Evolutionary conservation across 768 basidiomycete species (phyloP), one percentile per base, ranked within the genome.

Genomic region (Serendipita sp.): DNA sequence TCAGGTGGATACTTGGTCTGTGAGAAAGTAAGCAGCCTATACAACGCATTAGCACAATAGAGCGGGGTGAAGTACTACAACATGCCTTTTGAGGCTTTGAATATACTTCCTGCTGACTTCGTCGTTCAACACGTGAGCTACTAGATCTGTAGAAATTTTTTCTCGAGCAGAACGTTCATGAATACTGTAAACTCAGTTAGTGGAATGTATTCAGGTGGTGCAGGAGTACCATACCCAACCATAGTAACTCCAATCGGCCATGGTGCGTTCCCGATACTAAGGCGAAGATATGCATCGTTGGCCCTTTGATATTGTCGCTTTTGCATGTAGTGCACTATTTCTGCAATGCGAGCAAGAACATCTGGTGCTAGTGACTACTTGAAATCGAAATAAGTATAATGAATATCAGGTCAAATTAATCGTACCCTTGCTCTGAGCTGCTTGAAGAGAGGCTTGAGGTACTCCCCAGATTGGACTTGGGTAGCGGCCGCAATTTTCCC

Each of bases 171-270:
- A 92, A 71, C 96, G 88, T 74, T 96, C 96, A 76, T 99, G 96
- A 64, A 98, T 96, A 76, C 93, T 88, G 66, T 36, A 58, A 33
- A 66, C 16, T 66, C 33, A 46, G 43, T 37, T 62, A 3, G 34
- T 65, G 23, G n/a, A 31, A 1, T 46, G 44, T 36, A 44, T 33
- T 44, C 64, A 23, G 45, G 33, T 8, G 48, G n/a, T 37, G 40
- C 37, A 8, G 5, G 62, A 23, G 2, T 44, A 10, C 78, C 85
- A 44, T 74, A 92, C 91, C 92, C 94, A 76, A 98, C 96, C 88
- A 95, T 95, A 66, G 96, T 99, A 6, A 99, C 96, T 46, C 96
- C 96, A 70, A 99, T 99, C 1, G 96, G 96, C 96, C 96, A 99
- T 2, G 96, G 94, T 0, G 96, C 95, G 70, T 96, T 99, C 37